Base-by-base conservation (phyloP, 108 stramenopile species). In the Cyclotella atomus region DNA sequence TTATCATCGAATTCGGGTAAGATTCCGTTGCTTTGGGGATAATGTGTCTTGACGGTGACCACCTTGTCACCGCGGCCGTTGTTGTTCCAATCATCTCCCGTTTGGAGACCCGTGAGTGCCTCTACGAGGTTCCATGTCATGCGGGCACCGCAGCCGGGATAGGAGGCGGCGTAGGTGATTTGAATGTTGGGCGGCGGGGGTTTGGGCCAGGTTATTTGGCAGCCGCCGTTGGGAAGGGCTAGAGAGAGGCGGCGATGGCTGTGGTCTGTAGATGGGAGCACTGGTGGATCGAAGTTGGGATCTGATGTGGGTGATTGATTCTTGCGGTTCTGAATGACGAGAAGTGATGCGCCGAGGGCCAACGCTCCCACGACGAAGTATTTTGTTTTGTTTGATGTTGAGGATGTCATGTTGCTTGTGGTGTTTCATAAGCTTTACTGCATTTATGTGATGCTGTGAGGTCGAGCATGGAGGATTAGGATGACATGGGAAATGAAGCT, bases 31-130 rank as follows among this genome's bases (percentile, higher is more conserved):
- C 77, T 82, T 50, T 82, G 81, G 0, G 84, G 84, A 67, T 76
- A 85, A 33, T 85, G 84, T 38, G 84, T 83, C 54, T 85, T 85
- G 54, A 85, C 78, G 0, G 84, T 76, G 36, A 85, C 78, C 10
- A 83, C 78, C 20, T 79, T 63, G 2, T 53, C 66, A 7, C 75
- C 71, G 17, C 73, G 68, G 3, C 81, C 84, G 60, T 84, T 77
- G 56, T 84, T 82, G 69, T 85, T 82, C 77, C 81, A 79, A 55
- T 85, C 84, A 65, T 85, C 84, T 0, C 84, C 78, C 27, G 84
- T 85, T 33, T 45, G 41, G 44, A 75, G 53, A n/a, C 84, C 84
- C 35, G 84, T 85, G 0, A 85, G 59, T 8, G 82, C 78, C 68
- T 79, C 77, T 12, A 85, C 82, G 35, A 85, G 74, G 38, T 76